Evolutionary conservation across 768 basidiomycete species (phyloP).

Genomic region (Agaricus sinodeliciosus): DNA sequence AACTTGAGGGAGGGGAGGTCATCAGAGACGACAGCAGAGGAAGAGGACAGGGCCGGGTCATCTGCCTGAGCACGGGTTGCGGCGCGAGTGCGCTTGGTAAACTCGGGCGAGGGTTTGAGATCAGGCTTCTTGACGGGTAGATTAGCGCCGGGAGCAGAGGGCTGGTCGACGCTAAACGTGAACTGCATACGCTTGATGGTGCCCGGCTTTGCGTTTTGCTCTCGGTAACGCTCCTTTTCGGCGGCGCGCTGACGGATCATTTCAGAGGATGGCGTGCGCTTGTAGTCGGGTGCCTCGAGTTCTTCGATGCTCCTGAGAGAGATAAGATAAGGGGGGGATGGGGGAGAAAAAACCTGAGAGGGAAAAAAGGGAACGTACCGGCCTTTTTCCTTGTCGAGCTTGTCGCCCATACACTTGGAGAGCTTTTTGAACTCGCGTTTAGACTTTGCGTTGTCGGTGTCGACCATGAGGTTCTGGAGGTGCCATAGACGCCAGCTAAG

Average conservation of each 20-base stretch:
- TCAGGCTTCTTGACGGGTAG: slow-evolving; percentile 57
- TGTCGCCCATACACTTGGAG: slow-evolving; percentile 85
- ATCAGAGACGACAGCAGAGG: neutral
- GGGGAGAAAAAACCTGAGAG: too few relatives aligned
- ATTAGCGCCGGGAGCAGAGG: slow-evolving; percentile 37
- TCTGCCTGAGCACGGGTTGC: slow-evolving; percentile 27
- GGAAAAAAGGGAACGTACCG: slow-evolving; percentile 33
- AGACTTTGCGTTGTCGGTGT: slow-evolving; percentile 81
- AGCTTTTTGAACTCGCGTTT: slow-evolving; percentile 90
- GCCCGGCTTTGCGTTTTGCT: slow-evolving; percentile 59
- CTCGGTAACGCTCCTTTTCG: slow-evolving; percentile 76
- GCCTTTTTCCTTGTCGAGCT: slow-evolving; percentile 89
- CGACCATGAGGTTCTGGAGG: slow-evolving; percentile 86
- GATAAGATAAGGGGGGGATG: slow-evolving; percentile 2
- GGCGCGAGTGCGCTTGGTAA: slow-evolving; percentile 41
- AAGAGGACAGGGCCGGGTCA: slow-evolving; percentile 10
- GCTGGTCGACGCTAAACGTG: slow-evolving; percentile 80
- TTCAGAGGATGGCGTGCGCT: slow-evolving; percentile 71
- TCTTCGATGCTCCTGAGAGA: slow-evolving; percentile 70
- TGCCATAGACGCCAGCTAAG: slow-evolving; percentile 91
- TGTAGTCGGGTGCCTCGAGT: slow-evolving; percentile 79
- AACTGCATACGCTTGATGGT: slow-evolving; percentile 88
- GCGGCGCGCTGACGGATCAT: slow-evolving; percentile 74
- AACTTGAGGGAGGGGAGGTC: slow-evolving; percentile 45
- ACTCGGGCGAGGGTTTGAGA: slow-evolving; percentile 58